These are phyloP conservation scores for Lipomyces lipofer DNA, from an alignment of 805 yeast species.

Conservation along the genomic window DNA sequence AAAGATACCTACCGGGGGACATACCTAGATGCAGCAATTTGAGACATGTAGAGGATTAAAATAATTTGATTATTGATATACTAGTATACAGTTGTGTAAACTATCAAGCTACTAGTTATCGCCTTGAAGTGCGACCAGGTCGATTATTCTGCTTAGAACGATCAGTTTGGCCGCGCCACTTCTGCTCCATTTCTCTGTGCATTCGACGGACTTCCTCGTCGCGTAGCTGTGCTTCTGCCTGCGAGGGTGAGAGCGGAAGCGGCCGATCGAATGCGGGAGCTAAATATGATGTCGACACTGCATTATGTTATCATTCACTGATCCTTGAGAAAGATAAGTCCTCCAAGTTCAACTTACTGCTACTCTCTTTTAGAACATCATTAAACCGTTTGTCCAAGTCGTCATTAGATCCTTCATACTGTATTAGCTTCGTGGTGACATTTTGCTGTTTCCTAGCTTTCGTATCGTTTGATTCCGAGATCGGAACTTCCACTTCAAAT, in stretches of 20 bases:
- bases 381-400: not conserved
- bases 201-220: not conserved
- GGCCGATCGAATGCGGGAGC: constrained; percentile 1
- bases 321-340: not conserved
- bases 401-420: not conserved
- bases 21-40: too few relatives aligned
- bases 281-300: not conserved
- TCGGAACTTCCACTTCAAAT: constrained; percentile 5
- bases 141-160: too few relatives aligned
- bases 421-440: not conserved
- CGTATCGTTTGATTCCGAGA: not conserved
- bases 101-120: too few relatives aligned
- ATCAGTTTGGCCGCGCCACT: not conserved
- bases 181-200: not conserved
- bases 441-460: not conserved
- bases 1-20: too few relatives aligned
- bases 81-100: too few relatives aligned
- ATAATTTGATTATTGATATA: too few relatives aligned
- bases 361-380: not conserved
- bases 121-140: too few relatives aligned
- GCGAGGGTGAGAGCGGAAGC: not conserved
- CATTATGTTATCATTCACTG: not conserved
- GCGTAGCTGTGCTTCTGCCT: not conserved
- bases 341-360: not conserved
- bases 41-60: too few relatives aligned